phyloP scores from a whole-genome alignment of 371 early-diverging fungal genomes.

The Zancudomyces culisetae region DNA sequence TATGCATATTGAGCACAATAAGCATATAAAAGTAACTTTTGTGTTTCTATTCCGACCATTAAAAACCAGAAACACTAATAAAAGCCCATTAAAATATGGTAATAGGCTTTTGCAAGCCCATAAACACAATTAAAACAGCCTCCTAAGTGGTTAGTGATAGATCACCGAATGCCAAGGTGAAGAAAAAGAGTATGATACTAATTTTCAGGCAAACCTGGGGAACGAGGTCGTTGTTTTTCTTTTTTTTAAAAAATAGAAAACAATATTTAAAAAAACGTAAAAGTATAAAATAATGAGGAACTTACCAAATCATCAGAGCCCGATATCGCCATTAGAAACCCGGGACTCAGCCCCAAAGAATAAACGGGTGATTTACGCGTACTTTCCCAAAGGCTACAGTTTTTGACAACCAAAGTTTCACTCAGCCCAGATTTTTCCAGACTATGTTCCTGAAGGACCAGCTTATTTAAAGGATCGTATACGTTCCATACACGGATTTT shows the following conservation, averaged over 20 bases:
- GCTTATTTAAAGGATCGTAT: not conserved
- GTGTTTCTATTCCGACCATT: no score
- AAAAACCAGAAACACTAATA: no score
- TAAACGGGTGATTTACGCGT: not conserved
- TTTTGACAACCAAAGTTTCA: not conserved
- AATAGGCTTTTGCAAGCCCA: no score
- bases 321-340: not conserved
- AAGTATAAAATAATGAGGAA: not conserved
- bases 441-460: not conserved
- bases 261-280: not conserved
- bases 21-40: no score
- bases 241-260: not conserved
- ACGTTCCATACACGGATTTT: not conserved
- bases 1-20: no score
- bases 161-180: no score
- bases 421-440: no score
- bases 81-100: no score
- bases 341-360: not conserved
- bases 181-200: no score
- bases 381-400: not conserved
- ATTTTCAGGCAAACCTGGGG: not conserved
- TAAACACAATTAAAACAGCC: no score
- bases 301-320: slow-evolving; percentile 1
- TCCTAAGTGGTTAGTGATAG: no score
- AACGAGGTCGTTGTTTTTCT: not conserved